phyloP scores from a whole-genome alignment of 495 filamentous ascomycete genomes.

The Recurvomyces mirabilis region DNA sequence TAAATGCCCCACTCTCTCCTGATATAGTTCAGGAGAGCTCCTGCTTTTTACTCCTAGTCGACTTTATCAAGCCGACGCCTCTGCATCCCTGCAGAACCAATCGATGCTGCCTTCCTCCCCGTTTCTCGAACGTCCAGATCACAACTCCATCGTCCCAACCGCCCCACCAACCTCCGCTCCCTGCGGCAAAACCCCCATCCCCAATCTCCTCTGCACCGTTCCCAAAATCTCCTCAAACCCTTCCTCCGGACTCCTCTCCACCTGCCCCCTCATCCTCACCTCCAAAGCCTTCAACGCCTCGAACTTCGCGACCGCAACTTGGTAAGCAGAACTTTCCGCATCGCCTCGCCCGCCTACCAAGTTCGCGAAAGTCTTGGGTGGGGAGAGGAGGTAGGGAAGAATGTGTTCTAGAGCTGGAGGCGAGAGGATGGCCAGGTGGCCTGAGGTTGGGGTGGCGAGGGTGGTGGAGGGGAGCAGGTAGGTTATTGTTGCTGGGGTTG shows the following conservation, averaged over 20 bases:
- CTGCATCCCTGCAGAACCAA: too few relatives aligned
- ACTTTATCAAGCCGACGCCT: too few relatives aligned
- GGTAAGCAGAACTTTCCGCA: slow-evolving; percentile 47
- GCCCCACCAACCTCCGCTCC: slow-evolving; percentile 22
- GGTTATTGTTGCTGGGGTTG: not conserved
- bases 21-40: too few relatives aligned
- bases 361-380: slow-evolving; percentile 45
- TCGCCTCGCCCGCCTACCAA: slow-evolving; percentile 49
- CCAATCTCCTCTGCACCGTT: slow-evolving; percentile 16
- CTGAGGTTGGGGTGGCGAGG: slow-evolving; percentile 33
- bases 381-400: slow-evolving; percentile 49
- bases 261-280: slow-evolving; percentile 6
- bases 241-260: slow-evolving; percentile 11
- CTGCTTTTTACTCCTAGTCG: too few relatives aligned
- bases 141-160: slow-evolving; percentile 21
- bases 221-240: slow-evolving; percentile 19
- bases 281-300: slow-evolving; percentile 41
- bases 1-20: too few relatives aligned
- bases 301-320: slow-evolving; percentile 49
- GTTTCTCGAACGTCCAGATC: not conserved
- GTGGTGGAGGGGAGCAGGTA: slow-evolving; percentile 28
- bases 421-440: slow-evolving; percentile 41
- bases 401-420: slow-evolving; percentile 42
- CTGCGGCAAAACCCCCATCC: slow-evolving; percentile 14
- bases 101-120: not conserved